Conservation (phyloP, 768 basidiomycete species). For the Termitomyces sp. region DNA sequence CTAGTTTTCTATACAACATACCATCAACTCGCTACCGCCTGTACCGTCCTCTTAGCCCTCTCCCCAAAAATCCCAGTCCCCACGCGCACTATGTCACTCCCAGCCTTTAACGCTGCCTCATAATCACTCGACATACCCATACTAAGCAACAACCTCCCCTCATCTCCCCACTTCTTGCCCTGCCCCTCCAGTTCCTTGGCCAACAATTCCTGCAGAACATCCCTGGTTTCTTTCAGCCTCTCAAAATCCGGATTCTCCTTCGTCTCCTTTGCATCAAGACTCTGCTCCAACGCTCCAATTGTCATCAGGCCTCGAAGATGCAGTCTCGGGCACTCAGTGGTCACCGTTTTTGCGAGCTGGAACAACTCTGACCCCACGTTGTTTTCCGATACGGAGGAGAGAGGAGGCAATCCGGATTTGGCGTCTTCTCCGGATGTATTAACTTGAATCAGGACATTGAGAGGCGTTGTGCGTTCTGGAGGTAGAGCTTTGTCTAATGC, state of each 20-base stretch:
- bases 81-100: constrained; percentile 85
- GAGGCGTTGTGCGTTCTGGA: constrained; percentile 45
- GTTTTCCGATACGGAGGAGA: constrained; percentile 29
- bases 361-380: constrained; percentile 46
- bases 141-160: constrained; percentile 58
- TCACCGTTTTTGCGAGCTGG: constrained; percentile 64
- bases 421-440: constrained; percentile 93
- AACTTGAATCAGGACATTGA: constrained; percentile 86
- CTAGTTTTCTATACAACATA: not conserved
- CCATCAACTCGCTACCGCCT: not conserved
- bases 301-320: constrained; percentile 91
- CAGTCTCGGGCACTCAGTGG: constrained; percentile 69
- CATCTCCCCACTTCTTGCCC: constrained; percentile 41
- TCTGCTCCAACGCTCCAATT: constrained; percentile 80
- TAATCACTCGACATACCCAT: constrained; percentile 99
- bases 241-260: constrained; percentile 69
- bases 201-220: constrained; percentile 47
- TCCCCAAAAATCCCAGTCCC: constrained; percentile 88
- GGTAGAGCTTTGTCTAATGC: constrained; percentile 73
- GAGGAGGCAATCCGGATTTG: constrained; percentile 81
- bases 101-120: constrained; percentile 76
- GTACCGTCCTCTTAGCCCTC: constrained; percentile 47
- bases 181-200: constrained; percentile 17
- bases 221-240: constrained; percentile 57
- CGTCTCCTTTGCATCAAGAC: constrained; percentile 45